Conservation (phyloP, 2,329 filamentous ascomycete species). For the Cryphonectria radicalis region DNA sequence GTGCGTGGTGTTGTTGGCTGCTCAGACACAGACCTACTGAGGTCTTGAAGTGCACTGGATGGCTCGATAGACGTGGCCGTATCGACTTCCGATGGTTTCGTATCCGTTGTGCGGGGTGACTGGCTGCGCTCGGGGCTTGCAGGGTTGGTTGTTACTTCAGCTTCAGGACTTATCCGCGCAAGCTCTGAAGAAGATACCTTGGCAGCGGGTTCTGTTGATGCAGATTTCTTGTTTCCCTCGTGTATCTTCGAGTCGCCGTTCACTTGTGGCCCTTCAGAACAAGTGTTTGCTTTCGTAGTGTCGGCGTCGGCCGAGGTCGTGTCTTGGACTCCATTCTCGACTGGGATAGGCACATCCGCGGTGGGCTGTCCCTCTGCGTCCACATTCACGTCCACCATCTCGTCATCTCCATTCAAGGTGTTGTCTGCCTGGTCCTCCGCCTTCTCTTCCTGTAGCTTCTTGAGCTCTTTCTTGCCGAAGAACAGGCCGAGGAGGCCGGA, state of each 20-base stretch:
- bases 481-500: constrained; percentile 59
- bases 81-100: constrained; percentile 55
- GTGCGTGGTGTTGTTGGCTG: constrained; percentile 58
- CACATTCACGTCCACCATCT: constrained; percentile 32
- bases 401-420: constrained; percentile 30
- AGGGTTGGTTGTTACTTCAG: constrained; percentile 50
- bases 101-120: constrained; percentile 55
- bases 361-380: constrained; percentile 9
- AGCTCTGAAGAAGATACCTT: constrained; percentile 33
- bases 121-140: constrained; percentile 51
- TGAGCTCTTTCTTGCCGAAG: constrained; percentile 62
- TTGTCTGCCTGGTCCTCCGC: constrained; percentile 34
- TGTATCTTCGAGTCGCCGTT: not conserved
- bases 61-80: constrained; percentile 46
- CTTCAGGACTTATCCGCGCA: constrained; percentile 47
- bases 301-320: not conserved
- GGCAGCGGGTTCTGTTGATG: constrained; percentile 36
- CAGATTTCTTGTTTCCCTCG: not conserved
- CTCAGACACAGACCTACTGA: constrained; percentile 41
- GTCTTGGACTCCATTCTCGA: not conserved
- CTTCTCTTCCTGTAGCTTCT: constrained; percentile 53
- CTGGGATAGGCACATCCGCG: not conserved
- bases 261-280: constrained; percentile 29
- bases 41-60: constrained; percentile 38
- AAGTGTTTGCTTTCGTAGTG: not conserved